Evolutionary conservation across 192 early-diverging fungal genomes (phyloP).

Genomic region (Coemansia sp.): DNA sequence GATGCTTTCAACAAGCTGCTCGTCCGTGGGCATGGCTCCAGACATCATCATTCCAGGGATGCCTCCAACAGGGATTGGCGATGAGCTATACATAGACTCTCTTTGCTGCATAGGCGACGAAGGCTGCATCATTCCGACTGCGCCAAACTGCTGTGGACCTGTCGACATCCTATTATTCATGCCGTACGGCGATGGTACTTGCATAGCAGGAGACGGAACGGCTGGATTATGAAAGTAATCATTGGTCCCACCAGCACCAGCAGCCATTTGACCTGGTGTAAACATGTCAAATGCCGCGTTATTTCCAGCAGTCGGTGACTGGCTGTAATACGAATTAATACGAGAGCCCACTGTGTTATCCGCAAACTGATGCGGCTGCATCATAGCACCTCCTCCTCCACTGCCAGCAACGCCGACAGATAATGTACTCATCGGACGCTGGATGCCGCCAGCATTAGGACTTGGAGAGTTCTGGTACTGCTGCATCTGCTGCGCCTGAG

Average conservation of each 20-base stretch:
- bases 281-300: not conserved
- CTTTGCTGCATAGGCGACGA: slow-evolving; percentile 28
- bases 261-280: not conserved
- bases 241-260: not conserved
- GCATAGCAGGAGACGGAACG: not conserved
- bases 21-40: slow-evolving; percentile 60
- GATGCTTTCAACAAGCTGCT: slow-evolving; percentile 68
- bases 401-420: not conserved
- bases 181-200: not conserved
- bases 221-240: slow-evolving; percentile 19
- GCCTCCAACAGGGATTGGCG: slow-evolving; percentile 27
- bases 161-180: not conserved
- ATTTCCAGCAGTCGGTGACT: slow-evolving; percentile 9
- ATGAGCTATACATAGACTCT: slow-evolving; percentile 29
- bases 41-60: slow-evolving; percentile 45
- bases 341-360: slow-evolving; percentile 25
- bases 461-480: slow-evolving; percentile 14
- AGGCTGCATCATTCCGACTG: not conserved
- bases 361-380: not conserved
- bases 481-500: slow-evolving; percentile 40
- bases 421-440: slow-evolving; percentile 17
- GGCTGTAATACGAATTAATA: slow-evolving; percentile 25
- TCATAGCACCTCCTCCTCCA: slow-evolving; percentile 10
- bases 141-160: not conserved
- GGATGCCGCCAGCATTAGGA: slow-evolving; percentile 1